Conservation (phyloP, 1,284 basidiomycete species). For the Moniliella sp. region DNA sequence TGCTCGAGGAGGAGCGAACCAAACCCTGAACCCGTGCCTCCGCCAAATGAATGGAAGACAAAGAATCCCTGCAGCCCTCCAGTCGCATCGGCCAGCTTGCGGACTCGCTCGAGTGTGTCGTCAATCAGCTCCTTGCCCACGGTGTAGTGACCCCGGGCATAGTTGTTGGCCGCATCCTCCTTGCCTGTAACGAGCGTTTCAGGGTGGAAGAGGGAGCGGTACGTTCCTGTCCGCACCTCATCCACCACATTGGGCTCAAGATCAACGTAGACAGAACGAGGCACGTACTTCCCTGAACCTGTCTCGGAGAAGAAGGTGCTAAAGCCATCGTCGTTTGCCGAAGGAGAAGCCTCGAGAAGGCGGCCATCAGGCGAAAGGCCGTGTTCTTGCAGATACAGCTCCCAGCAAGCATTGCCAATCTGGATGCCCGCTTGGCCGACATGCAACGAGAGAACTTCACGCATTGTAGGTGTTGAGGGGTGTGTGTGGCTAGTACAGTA, state of each 20-base stretch:
- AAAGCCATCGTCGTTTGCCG: constrained; percentile 69
- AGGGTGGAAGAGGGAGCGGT: constrained; percentile 88
- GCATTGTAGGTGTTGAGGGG: too few species aligned
- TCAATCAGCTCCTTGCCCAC: constrained; percentile 72
- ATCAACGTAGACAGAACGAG: constrained; percentile 84
- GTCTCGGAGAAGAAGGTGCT: constrained; percentile 53
- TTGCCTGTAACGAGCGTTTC: constrained; percentile 97
- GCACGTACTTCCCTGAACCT: constrained; percentile 53
- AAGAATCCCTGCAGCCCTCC: constrained; percentile 97
- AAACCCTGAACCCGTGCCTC: constrained; percentile 96
- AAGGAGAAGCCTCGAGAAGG: constrained; percentile 43
- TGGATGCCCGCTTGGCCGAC: constrained; percentile 51
- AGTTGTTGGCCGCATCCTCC: constrained; percentile 98
- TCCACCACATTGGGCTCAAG: constrained; percentile 88
- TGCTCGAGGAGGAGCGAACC: constrained; percentile 88
- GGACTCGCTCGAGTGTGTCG: constrained; percentile 78
- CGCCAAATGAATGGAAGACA: constrained; percentile 98
- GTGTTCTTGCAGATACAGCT: constrained; percentile 56
- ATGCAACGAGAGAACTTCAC: constrained; percentile 68
- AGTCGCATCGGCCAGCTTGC: constrained; percentile 90
- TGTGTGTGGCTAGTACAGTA: too few species aligned
- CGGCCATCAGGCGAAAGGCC: constrained; percentile 44
- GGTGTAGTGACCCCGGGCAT: constrained; percentile 57
- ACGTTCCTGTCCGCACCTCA: constrained; percentile 80
- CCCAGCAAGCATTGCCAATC: constrained; percentile 46